phyloP scores from a whole-genome alignment of 2,329 filamentous ascomycete genomes.

The Curvularia eragrostidis region DNA sequence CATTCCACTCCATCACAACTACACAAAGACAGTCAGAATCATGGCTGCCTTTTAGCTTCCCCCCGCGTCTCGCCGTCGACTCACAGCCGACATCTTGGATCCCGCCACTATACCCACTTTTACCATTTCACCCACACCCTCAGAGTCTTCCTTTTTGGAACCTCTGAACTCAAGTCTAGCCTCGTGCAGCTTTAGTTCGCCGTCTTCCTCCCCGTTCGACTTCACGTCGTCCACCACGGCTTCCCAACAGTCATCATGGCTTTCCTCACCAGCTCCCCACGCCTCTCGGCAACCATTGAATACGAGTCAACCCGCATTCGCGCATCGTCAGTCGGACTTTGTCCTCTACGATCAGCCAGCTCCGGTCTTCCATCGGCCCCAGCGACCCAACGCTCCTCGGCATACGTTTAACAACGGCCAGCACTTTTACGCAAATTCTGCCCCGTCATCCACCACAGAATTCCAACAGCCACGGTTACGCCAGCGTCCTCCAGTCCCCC shows the following conservation, averaged over 20 bases:
- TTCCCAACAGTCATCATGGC: slow-evolving; percentile 77
- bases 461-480: slow-evolving; percentile 62
- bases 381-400: slow-evolving; percentile 61
- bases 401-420: slow-evolving; percentile 65
- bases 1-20: slow-evolving; percentile 21
- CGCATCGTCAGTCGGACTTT: slow-evolving; percentile 71
- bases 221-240: slow-evolving; percentile 82
- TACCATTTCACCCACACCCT: slow-evolving; percentile 39
- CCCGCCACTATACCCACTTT: slow-evolving; percentile 28
- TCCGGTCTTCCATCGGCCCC: slow-evolving; percentile 52
- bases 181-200: slow-evolving; percentile 64
- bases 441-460: slow-evolving; percentile 65
- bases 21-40: slow-evolving; percentile 43
- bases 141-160: slow-evolving; percentile 53
- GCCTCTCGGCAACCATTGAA: slow-evolving; percentile 59
- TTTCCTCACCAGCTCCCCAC: slow-evolving; percentile 67
- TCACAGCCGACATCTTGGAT: slow-evolving; percentile 43
- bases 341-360: slow-evolving; percentile 70
- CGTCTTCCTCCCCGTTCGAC: slow-evolving; percentile 67
- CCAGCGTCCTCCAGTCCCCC: slow-evolving; percentile 72
- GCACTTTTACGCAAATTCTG: slow-evolving; percentile 72
- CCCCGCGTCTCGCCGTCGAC: slow-evolving; percentile 35
- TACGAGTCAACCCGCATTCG: slow-evolving; percentile 53
- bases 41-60: slow-evolving; percentile 51
- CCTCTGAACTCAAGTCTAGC: slow-evolving; percentile 71